Percentiles rank a stretch among this genome's conserved stretches.
Evolutionary conservation across 78 protist species (phyloP).

Genomic region (Dictyostelium firmibasis): DNA sequence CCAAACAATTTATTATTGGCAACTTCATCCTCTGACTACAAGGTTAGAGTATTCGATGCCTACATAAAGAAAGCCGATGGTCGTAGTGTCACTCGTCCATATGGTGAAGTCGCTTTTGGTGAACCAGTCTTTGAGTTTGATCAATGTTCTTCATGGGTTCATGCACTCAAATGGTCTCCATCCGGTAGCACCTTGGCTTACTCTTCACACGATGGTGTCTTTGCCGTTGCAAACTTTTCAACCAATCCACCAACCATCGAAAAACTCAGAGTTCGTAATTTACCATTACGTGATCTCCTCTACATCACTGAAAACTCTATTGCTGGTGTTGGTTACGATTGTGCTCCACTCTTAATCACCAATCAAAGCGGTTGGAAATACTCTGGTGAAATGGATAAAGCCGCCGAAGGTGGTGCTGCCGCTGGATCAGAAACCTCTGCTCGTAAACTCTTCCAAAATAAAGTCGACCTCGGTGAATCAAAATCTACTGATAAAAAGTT

Average conservation of each 20-base stretch:
- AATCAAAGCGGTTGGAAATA: slow-evolving; percentile 80
- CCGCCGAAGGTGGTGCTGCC: slow-evolving; percentile 36
- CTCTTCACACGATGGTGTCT: slow-evolving; percentile 79
- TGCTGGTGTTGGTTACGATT: slow-evolving; percentile 90
- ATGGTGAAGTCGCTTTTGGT: slow-evolving; percentile 76
- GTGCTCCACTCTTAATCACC: slow-evolving; percentile 77
- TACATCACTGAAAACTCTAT: slow-evolving; percentile 77
- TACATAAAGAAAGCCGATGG: slow-evolving; percentile 89
- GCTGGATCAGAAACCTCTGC: slow-evolving; percentile 47
- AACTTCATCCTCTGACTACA: slow-evolving; percentile 87
- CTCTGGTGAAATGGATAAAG: slow-evolving; percentile 54
- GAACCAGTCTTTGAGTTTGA: slow-evolving; percentile 69
- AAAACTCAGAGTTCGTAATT: slow-evolving; percentile 9
- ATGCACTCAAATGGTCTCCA: slow-evolving; percentile 87
- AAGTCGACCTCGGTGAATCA: slow-evolving; percentile 71
- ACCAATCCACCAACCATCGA: slow-evolving; percentile 50
- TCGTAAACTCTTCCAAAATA: slow-evolving; percentile 65
- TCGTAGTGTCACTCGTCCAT: slow-evolving; percentile 48
- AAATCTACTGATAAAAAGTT: slow-evolving; percentile 54
- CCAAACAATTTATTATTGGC: slow-evolving; percentile 90
- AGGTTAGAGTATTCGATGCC: slow-evolving; percentile 87
- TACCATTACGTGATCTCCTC: slow-evolving; percentile 82
- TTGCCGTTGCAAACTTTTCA: slow-evolving; percentile 60
- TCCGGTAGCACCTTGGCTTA: slow-evolving; percentile 86
- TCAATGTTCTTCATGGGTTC: slow-evolving; percentile 90